Percentiles rank a stretch among this genome's conserved stretches.
These are phyloP conservation scores for Aeschynomene evenia DNA, from an alignment of 306 rosid genomes.

Conservation along the genomic window DNA sequence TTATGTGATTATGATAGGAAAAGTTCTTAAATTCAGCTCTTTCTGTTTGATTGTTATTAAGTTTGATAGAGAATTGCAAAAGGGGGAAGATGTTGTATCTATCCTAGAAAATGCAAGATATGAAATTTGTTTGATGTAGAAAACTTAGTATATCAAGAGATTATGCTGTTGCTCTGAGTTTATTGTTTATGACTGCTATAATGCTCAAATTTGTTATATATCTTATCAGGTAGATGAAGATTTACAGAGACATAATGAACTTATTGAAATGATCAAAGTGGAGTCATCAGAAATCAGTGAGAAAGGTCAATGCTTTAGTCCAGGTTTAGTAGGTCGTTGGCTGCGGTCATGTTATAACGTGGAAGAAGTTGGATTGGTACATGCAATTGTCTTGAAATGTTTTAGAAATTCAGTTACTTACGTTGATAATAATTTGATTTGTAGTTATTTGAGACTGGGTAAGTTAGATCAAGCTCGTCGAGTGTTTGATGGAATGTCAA, in stretches of 20 bases:
- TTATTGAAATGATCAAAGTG: conserved; percentile 52
- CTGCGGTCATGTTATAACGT: conserved; percentile 50
- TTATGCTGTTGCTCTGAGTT: not conserved
- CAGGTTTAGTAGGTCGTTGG: conserved; percentile 60
- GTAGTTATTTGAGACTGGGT: conserved; percentile 56
- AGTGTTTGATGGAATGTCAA: conserved; percentile 67
- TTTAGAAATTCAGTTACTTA: conserved; percentile 42
- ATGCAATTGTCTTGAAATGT: conserved; percentile 51
- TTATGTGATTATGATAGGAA: not conserved
- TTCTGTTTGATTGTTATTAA: not conserved
- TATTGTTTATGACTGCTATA: conserved; percentile 17
- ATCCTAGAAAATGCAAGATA: not conserved
- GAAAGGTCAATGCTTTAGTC: conserved; percentile 50
- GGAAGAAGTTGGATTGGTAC: conserved; percentile 61
- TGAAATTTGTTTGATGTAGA: not conserved
- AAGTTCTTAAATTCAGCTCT: not conserved
- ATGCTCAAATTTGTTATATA: not conserved
- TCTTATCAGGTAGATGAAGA: conserved; percentile 76
- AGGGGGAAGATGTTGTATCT: not conserved
- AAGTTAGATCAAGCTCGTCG: conserved; percentile 57
- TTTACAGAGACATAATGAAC: conserved; percentile 64
- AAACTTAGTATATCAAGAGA: conserved; percentile 6
- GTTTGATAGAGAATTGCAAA: not conserved
- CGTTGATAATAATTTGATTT: conserved; percentile 73
- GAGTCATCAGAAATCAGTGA: conserved; percentile 49